Evolutionary conservation across 805 yeast species (phyloP).

Genomic region (Myxozyma nipponensis): DNA sequence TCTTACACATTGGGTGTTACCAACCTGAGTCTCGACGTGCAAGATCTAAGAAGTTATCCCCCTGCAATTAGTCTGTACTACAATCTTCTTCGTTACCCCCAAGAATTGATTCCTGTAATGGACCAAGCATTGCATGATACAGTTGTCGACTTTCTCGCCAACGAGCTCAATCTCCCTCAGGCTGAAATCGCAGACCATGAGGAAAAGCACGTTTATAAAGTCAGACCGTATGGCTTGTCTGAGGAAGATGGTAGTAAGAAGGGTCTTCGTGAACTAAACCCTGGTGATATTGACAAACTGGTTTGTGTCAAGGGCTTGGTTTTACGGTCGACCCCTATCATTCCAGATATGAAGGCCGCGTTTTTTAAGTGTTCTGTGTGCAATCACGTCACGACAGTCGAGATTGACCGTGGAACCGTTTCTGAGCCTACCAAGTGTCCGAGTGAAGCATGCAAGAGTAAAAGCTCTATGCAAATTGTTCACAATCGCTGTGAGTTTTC

Average conservation of each 20-base stretch:
- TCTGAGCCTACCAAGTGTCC: slow-evolving; percentile 93
- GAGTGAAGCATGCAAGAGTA: slow-evolving; percentile 75
- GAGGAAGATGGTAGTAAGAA: slow-evolving; percentile 46
- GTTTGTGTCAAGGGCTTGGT: slow-evolving; percentile 89
- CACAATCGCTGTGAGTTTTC: slow-evolving; percentile 93
- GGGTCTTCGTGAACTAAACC: slow-evolving; percentile 92
- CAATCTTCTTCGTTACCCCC: slow-evolving; percentile 89
- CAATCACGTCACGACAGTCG: slow-evolving; percentile 86
- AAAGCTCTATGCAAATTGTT: slow-evolving; percentile 81
- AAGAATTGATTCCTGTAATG: slow-evolving; percentile 95
- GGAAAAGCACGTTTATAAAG: slow-evolving; percentile 54
- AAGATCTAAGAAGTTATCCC: slow-evolving; percentile 70
- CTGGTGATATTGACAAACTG: slow-evolving; percentile 89
- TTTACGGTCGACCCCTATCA: slow-evolving; percentile 79
- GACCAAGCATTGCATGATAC: slow-evolving; percentile 92
- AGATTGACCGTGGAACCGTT: slow-evolving; percentile 90
- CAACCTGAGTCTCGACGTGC: slow-evolving; percentile 79
- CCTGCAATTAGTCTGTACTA: slow-evolving; percentile 74
- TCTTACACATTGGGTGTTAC: slow-evolving; percentile 78
- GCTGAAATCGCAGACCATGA: slow-evolving; percentile 27
- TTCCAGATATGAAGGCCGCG: slow-evolving; percentile 97
- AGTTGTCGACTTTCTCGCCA: slow-evolving; percentile 68
- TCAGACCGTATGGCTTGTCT: slow-evolving; percentile 78
- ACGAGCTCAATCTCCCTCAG: slow-evolving; percentile 32
- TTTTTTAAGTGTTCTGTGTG: slow-evolving; percentile 94